phyloP scores from a whole-genome alignment of 176 grass and related monocot species.

The Zoysia japonica region DNA sequence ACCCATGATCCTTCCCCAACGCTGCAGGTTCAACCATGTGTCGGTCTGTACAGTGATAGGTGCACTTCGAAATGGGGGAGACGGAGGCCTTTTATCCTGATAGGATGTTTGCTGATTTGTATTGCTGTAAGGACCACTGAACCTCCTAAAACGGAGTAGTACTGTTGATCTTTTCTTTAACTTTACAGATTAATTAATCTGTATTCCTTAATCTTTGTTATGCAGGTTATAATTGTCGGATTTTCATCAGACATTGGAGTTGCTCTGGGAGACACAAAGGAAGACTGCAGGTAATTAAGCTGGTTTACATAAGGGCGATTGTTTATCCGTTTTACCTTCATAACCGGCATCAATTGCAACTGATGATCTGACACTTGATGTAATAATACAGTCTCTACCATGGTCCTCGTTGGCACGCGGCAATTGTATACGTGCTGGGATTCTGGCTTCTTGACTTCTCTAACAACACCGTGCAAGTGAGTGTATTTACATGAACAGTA shows the following conservation, averaged over 20 bases:
- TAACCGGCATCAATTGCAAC: neutral
- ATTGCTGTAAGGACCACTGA: constrained; percentile 50
- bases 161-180: neutral
- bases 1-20: neutral
- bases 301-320: neutral
- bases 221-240: constrained; percentile 67
- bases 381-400: constrained; percentile 55
- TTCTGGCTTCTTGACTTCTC: constrained; percentile 96
- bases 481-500: neutral
- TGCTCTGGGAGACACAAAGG: constrained; percentile 70
- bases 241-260: constrained; percentile 90
- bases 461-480: constrained; percentile 90
- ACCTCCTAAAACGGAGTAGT: neutral
- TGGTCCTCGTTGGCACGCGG: constrained; percentile 81
- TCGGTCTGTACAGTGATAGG: constrained; percentile 81
- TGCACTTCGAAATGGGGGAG: constrained; percentile 59
- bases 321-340: constrained; percentile 4
- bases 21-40: constrained; percentile 72
- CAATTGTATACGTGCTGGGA: constrained; percentile 79
- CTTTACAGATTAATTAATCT: neutral
- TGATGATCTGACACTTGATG: constrained; percentile 14
- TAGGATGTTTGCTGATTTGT: constrained; percentile 71
- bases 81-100: constrained; percentile 76
- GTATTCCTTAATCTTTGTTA: neutral
- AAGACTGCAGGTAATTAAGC: constrained; percentile 63